Evolutionary conservation across 2,329 filamentous ascomycete genomes (phyloP), one percentile per base, ranked within the genome.

Genomic region (Fusarium sp.): DNA sequence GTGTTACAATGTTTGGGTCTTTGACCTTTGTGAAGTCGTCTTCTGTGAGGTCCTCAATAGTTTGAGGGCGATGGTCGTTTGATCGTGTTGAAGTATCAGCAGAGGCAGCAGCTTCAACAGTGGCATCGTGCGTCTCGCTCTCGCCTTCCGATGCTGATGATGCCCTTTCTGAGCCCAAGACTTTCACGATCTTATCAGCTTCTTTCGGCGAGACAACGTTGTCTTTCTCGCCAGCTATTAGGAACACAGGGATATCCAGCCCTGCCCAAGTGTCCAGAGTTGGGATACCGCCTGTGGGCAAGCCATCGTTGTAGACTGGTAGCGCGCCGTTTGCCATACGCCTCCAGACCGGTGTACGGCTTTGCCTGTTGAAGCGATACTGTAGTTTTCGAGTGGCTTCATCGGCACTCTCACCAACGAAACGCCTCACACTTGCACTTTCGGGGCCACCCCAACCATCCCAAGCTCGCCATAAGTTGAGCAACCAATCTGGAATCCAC

Each of bases 181-280:
- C 82, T 9, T 75, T 74, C 7, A 79, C 83, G 67, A 98, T 93
- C 74, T 89, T 91, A 47, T 88, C 84, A 13, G 94, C 84, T 72
- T 96, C 92, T 5, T 79, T 82, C 0, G 91, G 86, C n/a, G 91
- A 90, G 0, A 93, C 95, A 32, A 98, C 83, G 11, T 85, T 84
- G 76, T 99, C 96, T 9, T 88, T 85, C 74, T 93, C 90, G 24
- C 92, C 95, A 16, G 89, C 93, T 47, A 97, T 86, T 4, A 98
- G 85, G 67, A 93, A 92, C 5, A 97, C 84, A 0, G 95, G 94
- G 2, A 92, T 83, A 20, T 89, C 80, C 16, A 98, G 83, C 10
- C 88, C 88, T 25, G 85, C 84, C 96, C 96, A 98, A 2, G 89
- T 82, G 8, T 90, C 85, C 67, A 86, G 80, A 0, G 91, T 90